phyloP scores from a whole-genome alignment of 768 basidiomycete species.

The Nidula microcarpa region DNA sequence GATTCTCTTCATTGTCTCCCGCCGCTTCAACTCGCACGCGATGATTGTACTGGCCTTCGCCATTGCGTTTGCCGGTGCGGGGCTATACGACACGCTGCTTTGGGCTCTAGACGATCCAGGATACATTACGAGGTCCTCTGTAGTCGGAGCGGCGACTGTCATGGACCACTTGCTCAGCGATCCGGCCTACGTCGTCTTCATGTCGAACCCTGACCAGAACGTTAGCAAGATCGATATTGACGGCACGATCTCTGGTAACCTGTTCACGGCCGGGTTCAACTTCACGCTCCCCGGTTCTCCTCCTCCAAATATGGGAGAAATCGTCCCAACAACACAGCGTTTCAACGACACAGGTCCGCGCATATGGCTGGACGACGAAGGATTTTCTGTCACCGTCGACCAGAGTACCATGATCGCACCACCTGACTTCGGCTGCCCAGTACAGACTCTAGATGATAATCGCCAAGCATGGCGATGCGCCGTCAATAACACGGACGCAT shows the following conservation, averaged over 20 bases:
- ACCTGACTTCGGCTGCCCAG: background rate
- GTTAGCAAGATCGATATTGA: slow-evolving; percentile 2
- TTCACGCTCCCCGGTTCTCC: slow-evolving; percentile 2
- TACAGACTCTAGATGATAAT: background rate
- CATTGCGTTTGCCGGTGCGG: slow-evolving; percentile 7
- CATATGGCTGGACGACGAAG: slow-evolving; percentile 8
- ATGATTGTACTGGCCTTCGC: slow-evolving; percentile 7
- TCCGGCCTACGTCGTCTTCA: slow-evolving; percentile 3
- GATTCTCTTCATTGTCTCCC: slow-evolving; percentile 3
- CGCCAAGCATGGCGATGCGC: slow-evolving; percentile 4
- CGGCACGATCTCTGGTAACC: slow-evolving; percentile 2
- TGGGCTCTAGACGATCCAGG: slow-evolving; percentile 9
- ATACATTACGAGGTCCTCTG: slow-evolving; percentile 4
- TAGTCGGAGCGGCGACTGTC: background rate
- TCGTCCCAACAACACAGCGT: slow-evolving; percentile 1
- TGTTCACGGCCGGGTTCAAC: slow-evolving; percentile 4
- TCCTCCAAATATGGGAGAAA: background rate
- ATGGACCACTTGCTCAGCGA: slow-evolving; percentile 2
- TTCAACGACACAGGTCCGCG: slow-evolving; percentile 1
- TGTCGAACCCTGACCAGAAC: background rate
- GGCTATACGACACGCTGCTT: slow-evolving; percentile 8
- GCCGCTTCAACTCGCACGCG: slow-evolving; percentile 1
- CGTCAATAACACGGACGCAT: slow-evolving; percentile 2
- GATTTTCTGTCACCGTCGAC: slow-evolving; percentile 6
- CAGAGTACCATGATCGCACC: background rate